Conservation (phyloP, 176 grass and related monocot species). For the Microstegium vimineum region DNA sequence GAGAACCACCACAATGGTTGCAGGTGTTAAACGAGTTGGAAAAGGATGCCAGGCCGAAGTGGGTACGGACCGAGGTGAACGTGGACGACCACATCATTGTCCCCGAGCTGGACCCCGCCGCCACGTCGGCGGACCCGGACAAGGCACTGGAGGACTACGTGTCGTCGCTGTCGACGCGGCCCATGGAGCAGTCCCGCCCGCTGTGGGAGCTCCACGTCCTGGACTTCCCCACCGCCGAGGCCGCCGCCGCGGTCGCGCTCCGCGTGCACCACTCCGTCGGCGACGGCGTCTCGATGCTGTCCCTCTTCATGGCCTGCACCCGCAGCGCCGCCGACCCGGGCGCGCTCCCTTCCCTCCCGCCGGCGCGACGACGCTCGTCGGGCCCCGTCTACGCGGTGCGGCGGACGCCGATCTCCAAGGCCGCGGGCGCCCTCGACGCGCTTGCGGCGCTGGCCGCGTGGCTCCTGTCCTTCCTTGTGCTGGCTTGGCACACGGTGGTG, state of each 20-base stretch:
- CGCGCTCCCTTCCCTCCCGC: conserved; percentile 42
- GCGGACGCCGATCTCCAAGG: conserved; percentile 7
- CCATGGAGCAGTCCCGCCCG: conserved; percentile 58
- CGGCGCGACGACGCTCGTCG: neutral
- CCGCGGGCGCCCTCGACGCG: neutral
- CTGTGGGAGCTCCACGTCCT: conserved; percentile 93
- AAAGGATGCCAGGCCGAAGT: conserved; percentile 29
- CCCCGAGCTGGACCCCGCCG: conserved; percentile 36
- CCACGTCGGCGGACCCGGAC: conserved; percentile 29
- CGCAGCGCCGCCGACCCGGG: conserved; percentile 48
- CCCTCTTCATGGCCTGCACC: conserved; percentile 85
- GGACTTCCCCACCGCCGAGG: conserved; percentile 72
- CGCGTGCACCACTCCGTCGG: conserved; percentile 86
- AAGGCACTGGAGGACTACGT: conserved; percentile 68
- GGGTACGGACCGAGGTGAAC: conserved; percentile 59
- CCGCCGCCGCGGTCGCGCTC: conserved; percentile 46
- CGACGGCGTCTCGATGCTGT: conserved; percentile 78
- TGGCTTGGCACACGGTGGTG: conserved; percentile 61
- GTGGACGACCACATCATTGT: conserved; percentile 67
- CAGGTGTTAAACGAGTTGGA: conserved; percentile 46
- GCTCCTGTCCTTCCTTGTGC: conserved; percentile 21
- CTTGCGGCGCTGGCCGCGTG: conserved; percentile 21
- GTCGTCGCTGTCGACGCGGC: conserved; percentile 47
- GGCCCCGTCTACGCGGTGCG: conserved; percentile 29
- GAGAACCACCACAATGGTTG: neutral